These are phyloP conservation scores for Selaginella tamariscina DNA, from an alignment of 75 land plant species.

Conservation along the genomic window DNA sequence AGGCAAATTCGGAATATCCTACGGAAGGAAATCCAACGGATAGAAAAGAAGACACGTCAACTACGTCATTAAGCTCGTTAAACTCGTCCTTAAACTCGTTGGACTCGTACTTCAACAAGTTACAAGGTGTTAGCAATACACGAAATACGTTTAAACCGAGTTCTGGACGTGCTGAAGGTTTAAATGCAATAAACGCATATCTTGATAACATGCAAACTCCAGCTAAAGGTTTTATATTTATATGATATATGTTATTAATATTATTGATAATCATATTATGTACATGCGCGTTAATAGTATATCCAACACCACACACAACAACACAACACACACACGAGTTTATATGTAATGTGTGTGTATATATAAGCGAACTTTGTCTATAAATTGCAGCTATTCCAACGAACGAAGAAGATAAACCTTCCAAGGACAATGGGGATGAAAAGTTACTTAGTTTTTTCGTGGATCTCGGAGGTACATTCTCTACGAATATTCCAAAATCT, in stretches of 20 bases:
- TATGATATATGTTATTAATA: not conserved
- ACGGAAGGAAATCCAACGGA: not conserved
- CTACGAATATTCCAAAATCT: not conserved
- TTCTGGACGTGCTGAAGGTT: not conserved
- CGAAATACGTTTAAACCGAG: not conserved
- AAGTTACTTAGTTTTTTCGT: not conserved
- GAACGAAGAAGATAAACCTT: not conserved
- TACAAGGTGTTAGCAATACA: not conserved
- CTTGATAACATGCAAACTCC: constrained; percentile 13
- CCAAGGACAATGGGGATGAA: not conserved
- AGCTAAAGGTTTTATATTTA: not conserved
- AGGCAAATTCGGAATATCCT: not conserved
- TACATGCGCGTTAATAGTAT: not conserved
- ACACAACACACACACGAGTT: not conserved
- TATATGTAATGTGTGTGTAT: not conserved
- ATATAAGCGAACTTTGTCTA: constrained; percentile 10
- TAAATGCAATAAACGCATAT: constrained; percentile 14
- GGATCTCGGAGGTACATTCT: not conserved
- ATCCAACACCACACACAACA: not conserved
- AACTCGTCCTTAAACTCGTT: not conserved
- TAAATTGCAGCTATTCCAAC: constrained; percentile 18
- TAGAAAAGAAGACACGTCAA: not conserved
- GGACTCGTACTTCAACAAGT: not conserved
- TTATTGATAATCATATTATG: not conserved
- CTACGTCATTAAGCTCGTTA: not conserved